A percentile compares a stretch with the other conserved stretches of the same genome.
Evolutionary conservation across 441 rosid species (phyloP).

Genomic region (Melastoma candidum): DNA sequence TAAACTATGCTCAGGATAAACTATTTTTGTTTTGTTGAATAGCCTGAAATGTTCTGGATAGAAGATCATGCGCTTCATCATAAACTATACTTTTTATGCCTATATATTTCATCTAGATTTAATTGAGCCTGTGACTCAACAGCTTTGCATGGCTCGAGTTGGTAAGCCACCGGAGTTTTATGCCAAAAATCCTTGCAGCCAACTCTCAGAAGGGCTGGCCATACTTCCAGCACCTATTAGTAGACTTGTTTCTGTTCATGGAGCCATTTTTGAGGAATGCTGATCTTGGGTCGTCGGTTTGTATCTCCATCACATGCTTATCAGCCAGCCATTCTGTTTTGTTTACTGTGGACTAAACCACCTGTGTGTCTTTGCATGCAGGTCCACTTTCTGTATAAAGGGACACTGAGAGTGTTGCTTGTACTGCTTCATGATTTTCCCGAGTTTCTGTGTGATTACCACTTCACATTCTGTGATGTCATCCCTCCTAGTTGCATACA

Average conservation of each 20-base stretch:
- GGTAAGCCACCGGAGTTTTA: constrained; percentile 94
- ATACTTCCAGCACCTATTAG: constrained; percentile 81
- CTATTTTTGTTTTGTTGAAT: too few species aligned
- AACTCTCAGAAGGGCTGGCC: constrained; percentile 98
- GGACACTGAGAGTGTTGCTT: constrained; percentile 87
- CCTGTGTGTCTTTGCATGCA: constrained; percentile 19
- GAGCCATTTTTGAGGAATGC: constrained; percentile 98
- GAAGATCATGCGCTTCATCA: too few species aligned
- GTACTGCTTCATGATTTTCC: constrained; percentile 99
- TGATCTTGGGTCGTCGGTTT: constrained; percentile 74
- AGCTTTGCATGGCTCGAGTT: constrained; percentile 99
- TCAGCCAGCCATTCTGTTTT: neutral
- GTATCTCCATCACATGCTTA: constrained; percentile 16
- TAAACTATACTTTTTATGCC: neutral
- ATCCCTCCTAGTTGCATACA: constrained; percentile 99
- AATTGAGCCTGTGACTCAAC: constrained; percentile 11
- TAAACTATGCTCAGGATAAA: too few species aligned
- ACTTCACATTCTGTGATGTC: constrained; percentile 95
- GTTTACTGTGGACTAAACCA: neutral
- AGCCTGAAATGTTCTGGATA: too few species aligned
- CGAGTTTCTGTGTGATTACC: constrained; percentile 96
- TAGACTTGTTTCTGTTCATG: constrained; percentile 87
- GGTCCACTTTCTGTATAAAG: constrained; percentile 87
- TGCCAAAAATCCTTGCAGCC: constrained; percentile 90
- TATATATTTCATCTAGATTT: neutral